Evolutionary conservation across 768 basidiomycete genomes (phyloP).

Genomic region (Amanita exitialis): DNA sequence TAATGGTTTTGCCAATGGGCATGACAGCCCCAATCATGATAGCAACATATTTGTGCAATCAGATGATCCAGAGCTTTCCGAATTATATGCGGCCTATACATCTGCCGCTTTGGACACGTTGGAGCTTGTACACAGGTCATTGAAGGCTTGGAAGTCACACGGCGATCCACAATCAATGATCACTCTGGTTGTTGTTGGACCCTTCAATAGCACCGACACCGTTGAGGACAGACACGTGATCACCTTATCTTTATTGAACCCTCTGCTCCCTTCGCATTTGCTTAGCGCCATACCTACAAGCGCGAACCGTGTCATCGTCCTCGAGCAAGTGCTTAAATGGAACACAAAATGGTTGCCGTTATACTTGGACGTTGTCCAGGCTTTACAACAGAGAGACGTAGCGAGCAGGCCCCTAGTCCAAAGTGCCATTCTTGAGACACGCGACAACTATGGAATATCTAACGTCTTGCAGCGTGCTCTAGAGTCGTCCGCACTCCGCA

Average conservation of each 20-base stretch:
- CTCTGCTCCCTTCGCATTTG: slow-evolving; percentile 54
- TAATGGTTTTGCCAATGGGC: slow-evolving; percentile 11
- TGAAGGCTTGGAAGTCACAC: slow-evolving; percentile 40
- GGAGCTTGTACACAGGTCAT: slow-evolving; percentile 48
- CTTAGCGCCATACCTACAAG: slow-evolving; percentile 50
- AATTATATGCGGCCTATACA: slow-evolving; percentile 53
- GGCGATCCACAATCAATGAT: slow-evolving; percentile 53
- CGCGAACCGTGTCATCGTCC: slow-evolving; percentile 59
- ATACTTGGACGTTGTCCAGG: slow-evolving; percentile 71
- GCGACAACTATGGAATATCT: slow-evolving; percentile 17
- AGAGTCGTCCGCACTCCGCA: slow-evolving; percentile 33
- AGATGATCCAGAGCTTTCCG: slow-evolving; percentile 17
- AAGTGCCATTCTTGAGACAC: slow-evolving; percentile 51
- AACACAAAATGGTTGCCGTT: slow-evolving; percentile 82
- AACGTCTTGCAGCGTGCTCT: slow-evolving; percentile 30
- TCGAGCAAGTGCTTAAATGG: slow-evolving; percentile 74
- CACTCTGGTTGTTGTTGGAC: slow-evolving; percentile 65
- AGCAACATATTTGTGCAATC: neutral
- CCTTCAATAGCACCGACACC: slow-evolving; percentile 37
- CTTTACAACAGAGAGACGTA: slow-evolving; percentile 49
- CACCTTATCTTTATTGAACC: slow-evolving; percentile 57
- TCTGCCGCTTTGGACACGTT: slow-evolving; percentile 57
- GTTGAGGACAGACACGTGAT: slow-evolving; percentile 40
- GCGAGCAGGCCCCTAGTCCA: slow-evolving; percentile 45
- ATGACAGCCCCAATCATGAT: neutral